Evolutionary conservation across 192 early-diverging fungal species (phyloP), one percentile per base, ranked within the genome.

Genomic region (Radiomyces spectabilis): DNA sequence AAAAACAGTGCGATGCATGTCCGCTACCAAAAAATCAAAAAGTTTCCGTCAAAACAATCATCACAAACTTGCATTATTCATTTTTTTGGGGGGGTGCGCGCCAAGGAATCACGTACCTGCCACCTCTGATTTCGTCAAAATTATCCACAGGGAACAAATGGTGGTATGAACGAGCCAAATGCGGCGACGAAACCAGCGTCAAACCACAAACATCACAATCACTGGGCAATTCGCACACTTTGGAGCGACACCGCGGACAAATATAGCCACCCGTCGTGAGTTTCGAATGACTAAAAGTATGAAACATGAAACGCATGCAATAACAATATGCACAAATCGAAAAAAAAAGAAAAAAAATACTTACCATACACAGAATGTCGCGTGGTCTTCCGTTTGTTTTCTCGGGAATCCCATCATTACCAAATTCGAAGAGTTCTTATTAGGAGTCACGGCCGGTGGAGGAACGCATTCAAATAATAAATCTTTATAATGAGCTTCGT

Each of bases 401-500:
- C 70, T 59, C 0, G 95, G 92, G 49, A 98, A 98, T 30, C 95
- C 95, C 95, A 98, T 98, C 38, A 78, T 80, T 16, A 97, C 86
- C 33, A 93, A 58, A 59, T 85, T 87, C 3, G 84, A 75, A 16
- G 70, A 73, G 6, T 81, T 57, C 32, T 77, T 77, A 4, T 68
- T 74, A 44, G 68, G 67, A 12, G 63, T 62, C 3, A 94, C 42
- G 1, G 91, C 76, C 2, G 94, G 92, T n/a, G 95, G 95, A 37
- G 94, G 88, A 15, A 98, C 81, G 19, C 77, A 72, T 54, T 88
- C 89, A 55, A 93, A 87, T 10, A 98, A 39, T 13, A 89, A 45
- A 29, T 98, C 95, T 44, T 81, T 80, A 64, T 87, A 84, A 63
- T 93, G 85, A 2, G 69, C 74, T 55, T 93, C 91, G 58, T 93